Conservation (phyloP, 208 protist species). For the Acanthamoeba healyi region DNA sequence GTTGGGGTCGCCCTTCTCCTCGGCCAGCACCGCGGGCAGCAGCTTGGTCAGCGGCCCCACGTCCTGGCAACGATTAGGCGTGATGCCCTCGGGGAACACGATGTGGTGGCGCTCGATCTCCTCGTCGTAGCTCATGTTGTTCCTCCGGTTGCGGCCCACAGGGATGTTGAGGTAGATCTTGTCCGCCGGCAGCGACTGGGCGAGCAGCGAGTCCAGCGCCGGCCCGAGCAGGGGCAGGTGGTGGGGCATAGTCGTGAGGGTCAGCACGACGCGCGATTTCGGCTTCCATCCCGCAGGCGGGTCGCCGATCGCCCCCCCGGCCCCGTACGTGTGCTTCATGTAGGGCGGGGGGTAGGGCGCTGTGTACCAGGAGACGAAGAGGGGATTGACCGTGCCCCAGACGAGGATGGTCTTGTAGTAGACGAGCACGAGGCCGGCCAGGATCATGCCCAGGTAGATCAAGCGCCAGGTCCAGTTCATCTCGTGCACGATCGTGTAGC, state of each 20-base stretch:
- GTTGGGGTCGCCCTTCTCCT: slow-evolving; percentile 13
- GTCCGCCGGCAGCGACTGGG: slow-evolving; percentile 5
- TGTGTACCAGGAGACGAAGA: slow-evolving; percentile 35
- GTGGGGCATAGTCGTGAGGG: slow-evolving; percentile 33
- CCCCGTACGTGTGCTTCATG: neutral
- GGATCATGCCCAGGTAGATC: neutral
- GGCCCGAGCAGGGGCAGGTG: slow-evolving; percentile 1
- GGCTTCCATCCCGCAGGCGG: slow-evolving; percentile 36
- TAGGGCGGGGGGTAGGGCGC: slow-evolving; percentile 9
- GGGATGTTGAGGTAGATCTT: slow-evolving; percentile 66
- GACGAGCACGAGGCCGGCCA: neutral
- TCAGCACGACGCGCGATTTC: slow-evolving; percentile 19
- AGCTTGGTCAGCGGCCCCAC: slow-evolving; percentile 57
- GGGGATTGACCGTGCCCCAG: slow-evolving; percentile 44
- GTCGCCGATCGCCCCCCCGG: neutral
- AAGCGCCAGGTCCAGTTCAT: slow-evolving; percentile 7
- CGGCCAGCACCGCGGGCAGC: slow-evolving; percentile 13
- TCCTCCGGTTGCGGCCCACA: neutral
- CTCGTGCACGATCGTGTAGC: neutral
- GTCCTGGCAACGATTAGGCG: slow-evolving; percentile 19
- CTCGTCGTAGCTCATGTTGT: slow-evolving; percentile 48
- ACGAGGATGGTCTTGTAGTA: slow-evolving; percentile 62
- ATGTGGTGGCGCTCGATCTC: slow-evolving; percentile 22
- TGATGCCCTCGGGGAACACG: slow-evolving; percentile 41
- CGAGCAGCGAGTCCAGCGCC: neutral